Conservation (phyloP, 2,329 filamentous ascomycete species). For the Fusarium sp. region DNA sequence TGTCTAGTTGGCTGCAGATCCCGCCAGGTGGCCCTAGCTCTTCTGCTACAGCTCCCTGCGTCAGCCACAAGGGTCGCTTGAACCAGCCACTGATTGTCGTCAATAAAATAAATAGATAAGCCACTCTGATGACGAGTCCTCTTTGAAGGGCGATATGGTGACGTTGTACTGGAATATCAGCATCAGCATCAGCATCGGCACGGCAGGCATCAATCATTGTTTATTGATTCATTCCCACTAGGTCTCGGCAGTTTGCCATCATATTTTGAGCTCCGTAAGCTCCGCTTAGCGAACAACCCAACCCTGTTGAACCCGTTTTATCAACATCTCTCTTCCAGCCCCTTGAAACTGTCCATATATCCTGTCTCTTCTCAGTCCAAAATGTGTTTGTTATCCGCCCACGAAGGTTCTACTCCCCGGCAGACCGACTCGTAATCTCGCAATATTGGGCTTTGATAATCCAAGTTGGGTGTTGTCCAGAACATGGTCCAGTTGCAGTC, state of each 20-base stretch:
- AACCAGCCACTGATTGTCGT: constrained; percentile 18
- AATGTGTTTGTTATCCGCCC: constrained; percentile 71
- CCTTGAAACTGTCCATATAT: background rate
- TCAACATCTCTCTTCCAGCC: background rate
- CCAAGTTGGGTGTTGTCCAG: constrained; percentile 85
- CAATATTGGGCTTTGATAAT: constrained; percentile 69
- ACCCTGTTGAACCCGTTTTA: background rate
- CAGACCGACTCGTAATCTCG: constrained; percentile 84
- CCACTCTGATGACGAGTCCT: constrained; percentile 41
- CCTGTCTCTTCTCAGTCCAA: constrained; percentile 62
- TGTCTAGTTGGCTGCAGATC: constrained; percentile 41
- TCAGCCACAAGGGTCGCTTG: constrained; percentile 17
- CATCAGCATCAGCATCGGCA: too few species aligned
- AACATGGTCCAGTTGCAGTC: constrained; percentile 98
- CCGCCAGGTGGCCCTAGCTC: constrained; percentile 45
- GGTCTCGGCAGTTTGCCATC: background rate
- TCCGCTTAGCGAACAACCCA: background rate
- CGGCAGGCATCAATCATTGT: background rate
- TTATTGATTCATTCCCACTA: background rate
- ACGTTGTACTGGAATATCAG: too few species aligned
- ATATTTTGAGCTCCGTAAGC: background rate
- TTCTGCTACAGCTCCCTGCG: constrained; percentile 16
- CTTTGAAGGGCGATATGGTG: background rate
- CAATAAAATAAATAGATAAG: constrained; percentile 17
- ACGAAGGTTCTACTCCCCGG: constrained; percentile 73